These are phyloP conservation scores for Skeletonema grethae DNA, from an alignment of 108 stramenopile genomes.

Conservation along the genomic window DNA sequence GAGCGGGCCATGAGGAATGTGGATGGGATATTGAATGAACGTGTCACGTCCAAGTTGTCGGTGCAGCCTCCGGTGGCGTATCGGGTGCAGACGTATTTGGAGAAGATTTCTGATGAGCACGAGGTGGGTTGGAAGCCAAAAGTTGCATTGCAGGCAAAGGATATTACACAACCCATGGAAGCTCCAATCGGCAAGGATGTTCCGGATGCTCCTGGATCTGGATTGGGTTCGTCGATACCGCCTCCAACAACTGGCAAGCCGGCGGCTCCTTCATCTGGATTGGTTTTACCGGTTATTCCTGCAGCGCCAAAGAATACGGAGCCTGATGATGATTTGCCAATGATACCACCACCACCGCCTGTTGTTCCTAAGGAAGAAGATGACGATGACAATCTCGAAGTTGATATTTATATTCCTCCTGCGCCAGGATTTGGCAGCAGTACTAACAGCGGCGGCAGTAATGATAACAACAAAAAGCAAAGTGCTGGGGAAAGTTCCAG, in stretches of 20 bases:
- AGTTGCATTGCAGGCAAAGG: conserved; percentile 40
- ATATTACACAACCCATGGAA: conserved; percentile 77
- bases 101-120: conserved; percentile 84
- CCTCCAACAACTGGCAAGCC: neutral
- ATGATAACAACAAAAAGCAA: conserved; percentile 13
- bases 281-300: neutral
- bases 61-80: conserved; percentile 87
- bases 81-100: conserved; percentile 86
- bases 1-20: conserved; percentile 72
- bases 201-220: conserved; percentile 59
- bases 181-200: conserved; percentile 80
- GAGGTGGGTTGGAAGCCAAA: conserved; percentile 85
- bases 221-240: conserved; percentile 39
- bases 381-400: neutral
- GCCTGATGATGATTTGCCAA: conserved; percentile 13
- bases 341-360: conserved; percentile 3
- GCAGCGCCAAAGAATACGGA: neutral
- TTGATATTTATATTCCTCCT: conserved; percentile 66
- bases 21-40: conserved; percentile 82
- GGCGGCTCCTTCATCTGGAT: no score
- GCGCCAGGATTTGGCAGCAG: conserved; percentile 3
- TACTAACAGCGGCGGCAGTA: neutral
- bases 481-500: conserved; percentile 14
- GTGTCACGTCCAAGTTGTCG: conserved; percentile 84
- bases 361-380: neutral